Percentiles rank a stretch among this genome's conserved stretches.
These are phyloP conservation scores for Lizonia empirigonia DNA, from an alignment of 2,329 filamentous ascomycete species.

Conservation along the genomic window DNA sequence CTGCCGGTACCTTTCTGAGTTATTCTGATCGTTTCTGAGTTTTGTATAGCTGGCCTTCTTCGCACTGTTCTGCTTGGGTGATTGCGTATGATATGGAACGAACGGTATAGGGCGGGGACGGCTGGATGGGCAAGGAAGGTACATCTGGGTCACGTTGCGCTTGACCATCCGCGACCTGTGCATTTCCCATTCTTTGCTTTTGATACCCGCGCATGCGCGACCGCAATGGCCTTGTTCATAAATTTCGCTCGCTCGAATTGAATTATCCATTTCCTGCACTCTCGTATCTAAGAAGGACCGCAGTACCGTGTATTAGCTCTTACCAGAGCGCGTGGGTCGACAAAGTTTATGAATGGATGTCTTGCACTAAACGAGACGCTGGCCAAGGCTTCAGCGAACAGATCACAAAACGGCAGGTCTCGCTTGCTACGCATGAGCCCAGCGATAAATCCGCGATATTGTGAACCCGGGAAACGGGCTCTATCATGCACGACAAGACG, in stretches of 20 bases:
- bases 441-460: too few relatives aligned
- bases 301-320: too few relatives aligned
- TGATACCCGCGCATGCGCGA: constrained; percentile 17
- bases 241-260: constrained; percentile 2
- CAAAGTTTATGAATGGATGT: neutral
- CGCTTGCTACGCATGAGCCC: too few relatives aligned
- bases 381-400: neutral
- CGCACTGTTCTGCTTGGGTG: neutral
- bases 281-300: too few relatives aligned
- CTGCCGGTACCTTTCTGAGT: constrained; percentile 9
- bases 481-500: constrained; percentile 10
- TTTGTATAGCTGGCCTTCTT: neutral
- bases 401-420: too few relatives aligned
- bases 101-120: neutral
- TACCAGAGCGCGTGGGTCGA: too few relatives aligned
- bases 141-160: constrained; percentile 2
- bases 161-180: neutral
- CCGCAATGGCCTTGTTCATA: constrained; percentile 3
- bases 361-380: neutral
- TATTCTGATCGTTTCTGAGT: constrained; percentile 11
- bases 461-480: constrained; percentile 1
- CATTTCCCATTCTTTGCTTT: neutral
- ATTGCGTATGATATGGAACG: constrained; percentile 3
- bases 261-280: neutral
- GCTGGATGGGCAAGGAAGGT: constrained; percentile 1